Percentiles rank a stretch among this genome's conserved stretches.
phyloP scores from a whole-genome alignment of 1,284 basidiomycete species.

The Thecaphora frezii region DNA sequence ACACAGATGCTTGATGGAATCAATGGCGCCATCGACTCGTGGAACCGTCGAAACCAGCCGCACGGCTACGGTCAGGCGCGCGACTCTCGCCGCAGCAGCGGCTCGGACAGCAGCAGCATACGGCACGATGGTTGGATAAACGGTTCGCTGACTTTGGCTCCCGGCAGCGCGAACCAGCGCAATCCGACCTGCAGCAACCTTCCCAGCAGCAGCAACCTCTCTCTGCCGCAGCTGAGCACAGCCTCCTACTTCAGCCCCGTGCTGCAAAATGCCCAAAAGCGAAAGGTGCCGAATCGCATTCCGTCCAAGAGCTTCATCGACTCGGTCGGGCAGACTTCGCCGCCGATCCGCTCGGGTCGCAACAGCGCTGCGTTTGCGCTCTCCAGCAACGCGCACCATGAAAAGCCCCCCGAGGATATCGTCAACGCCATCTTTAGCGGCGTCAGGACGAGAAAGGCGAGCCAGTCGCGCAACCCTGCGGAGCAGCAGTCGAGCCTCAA shows the following conservation, averaged over 20 bases:
- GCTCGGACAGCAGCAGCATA: constrained; percentile 22
- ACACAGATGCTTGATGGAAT: constrained; percentile 14
- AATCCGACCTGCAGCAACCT: constrained; percentile 12
- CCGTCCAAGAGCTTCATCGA: constrained; percentile 26
- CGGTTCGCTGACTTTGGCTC: constrained; percentile 2
- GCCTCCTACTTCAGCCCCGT: constrained; percentile 23
- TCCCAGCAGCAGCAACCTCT: constrained; percentile 25
- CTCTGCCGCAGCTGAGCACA: constrained; percentile 10
- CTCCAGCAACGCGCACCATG: constrained; percentile 19
- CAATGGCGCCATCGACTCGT: constrained; percentile 3
- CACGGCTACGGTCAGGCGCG: too few relatives aligned
- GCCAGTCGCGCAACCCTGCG: constrained; percentile 8
- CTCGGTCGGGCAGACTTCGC: constrained; percentile 6
- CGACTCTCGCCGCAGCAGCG: constrained; percentile 8
- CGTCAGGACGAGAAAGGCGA: constrained; percentile 2
- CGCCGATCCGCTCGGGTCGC: constrained; percentile 9
- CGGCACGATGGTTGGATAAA: constrained; percentile 17
- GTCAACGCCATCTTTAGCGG: constrained; percentile 43
- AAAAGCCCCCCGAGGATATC: constrained; percentile 36
- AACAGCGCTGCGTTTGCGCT: constrained; percentile 11
- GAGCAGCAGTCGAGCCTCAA: constrained; percentile 4
- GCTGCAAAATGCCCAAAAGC: constrained; percentile 23
- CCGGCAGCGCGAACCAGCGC: constrained; percentile 9
- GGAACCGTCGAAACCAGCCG: neutral
- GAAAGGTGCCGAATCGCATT: constrained; percentile 25